Evolutionary conservation across 805 yeast species (phyloP).

Genomic region (Wickerhamomyces bisporus): DNA sequence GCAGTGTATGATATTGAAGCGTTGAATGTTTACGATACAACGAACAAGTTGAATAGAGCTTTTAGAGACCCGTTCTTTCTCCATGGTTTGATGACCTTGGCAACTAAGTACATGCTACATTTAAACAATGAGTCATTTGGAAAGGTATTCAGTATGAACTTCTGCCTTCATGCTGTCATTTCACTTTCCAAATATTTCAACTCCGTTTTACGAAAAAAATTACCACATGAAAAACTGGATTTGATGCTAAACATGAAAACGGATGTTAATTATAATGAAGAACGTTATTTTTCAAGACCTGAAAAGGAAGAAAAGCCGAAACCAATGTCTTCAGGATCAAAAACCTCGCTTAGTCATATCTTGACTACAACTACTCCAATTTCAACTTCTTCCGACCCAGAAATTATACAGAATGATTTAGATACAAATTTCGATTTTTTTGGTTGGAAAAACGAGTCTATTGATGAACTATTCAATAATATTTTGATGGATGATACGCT

Average conservation of each 20-base stretch:
- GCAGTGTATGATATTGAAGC: slow-evolving; percentile 14
- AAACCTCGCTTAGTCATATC: neutral
- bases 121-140: slow-evolving; percentile 13
- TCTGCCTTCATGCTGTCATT: slow-evolving; percentile 10
- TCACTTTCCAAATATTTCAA: slow-evolving; percentile 12
- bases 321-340: too few species aligned
- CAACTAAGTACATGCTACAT: slow-evolving; percentile 10
- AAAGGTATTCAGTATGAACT: slow-evolving; percentile 9
- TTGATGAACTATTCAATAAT: slow-evolving; percentile 11
- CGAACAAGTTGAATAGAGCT: slow-evolving; percentile 4
- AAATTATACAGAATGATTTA: neutral
- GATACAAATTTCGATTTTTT: slow-evolving; percentile 6
- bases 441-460: slow-evolving; percentile 12
- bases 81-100: slow-evolving; percentile 9
- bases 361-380: neutral
- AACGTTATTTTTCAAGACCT: neutral
- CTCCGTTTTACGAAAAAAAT: slow-evolving; percentile 3
- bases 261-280: neutral
- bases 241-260: slow-evolving; percentile 1
- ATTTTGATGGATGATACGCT: slow-evolving; percentile 9
- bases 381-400: neutral
- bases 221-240: slow-evolving; percentile 9
- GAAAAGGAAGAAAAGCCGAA: neutral
- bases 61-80: slow-evolving; percentile 10
- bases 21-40: slow-evolving; percentile 6